These are phyloP conservation scores for Pogostemon cablin DNA, from an alignment of 257 asterid genomes.

Conservation along the genomic window DNA sequence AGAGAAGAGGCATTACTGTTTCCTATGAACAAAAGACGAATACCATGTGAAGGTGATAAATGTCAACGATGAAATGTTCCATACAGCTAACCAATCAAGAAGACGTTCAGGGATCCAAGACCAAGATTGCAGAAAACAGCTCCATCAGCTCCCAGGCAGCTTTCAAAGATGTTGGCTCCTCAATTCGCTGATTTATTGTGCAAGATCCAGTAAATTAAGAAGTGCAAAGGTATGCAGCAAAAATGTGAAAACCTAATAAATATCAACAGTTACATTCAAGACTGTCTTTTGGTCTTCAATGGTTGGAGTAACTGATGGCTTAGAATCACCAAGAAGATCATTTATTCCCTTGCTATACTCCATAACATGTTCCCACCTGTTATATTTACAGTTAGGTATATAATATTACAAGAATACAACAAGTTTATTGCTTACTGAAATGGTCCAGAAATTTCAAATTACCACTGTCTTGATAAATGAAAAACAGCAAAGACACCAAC, in stretches of 20 bases:
- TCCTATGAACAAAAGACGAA: constrained; percentile 22
- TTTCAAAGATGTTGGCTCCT: constrained; percentile 71
- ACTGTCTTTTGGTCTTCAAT: constrained; percentile 76
- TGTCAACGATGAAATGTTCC: constrained; percentile 38
- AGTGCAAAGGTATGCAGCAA: constrained; percentile 27
- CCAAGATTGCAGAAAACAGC: constrained; percentile 78
- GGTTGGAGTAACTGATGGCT: constrained; percentile 48
- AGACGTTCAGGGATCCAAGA: constrained; percentile 88
- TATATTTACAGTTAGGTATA: constrained; percentile 17
- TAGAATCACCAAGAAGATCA: constrained; percentile 66
- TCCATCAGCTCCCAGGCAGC: constrained; percentile 99
- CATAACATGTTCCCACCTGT: constrained; percentile 88
- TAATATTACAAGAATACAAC: background rate
- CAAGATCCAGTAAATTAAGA: constrained; percentile 26
- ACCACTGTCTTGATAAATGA: background rate
- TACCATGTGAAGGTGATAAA: constrained; percentile 19
- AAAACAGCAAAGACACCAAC: constrained; percentile 8
- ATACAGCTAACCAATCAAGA: constrained; percentile 90
- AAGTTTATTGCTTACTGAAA: constrained; percentile 22
- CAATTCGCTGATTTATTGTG: constrained; percentile 52
- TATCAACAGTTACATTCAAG: constrained; percentile 52
- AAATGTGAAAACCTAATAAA: constrained; percentile 12
- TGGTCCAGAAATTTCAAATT: constrained; percentile 13
- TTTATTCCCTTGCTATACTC: constrained; percentile 83
- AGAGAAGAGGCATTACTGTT: constrained; percentile 30